Base-by-base conservation (phyloP, 2,329 filamentous ascomycete species). In the Penicillium occitanis region DNA sequence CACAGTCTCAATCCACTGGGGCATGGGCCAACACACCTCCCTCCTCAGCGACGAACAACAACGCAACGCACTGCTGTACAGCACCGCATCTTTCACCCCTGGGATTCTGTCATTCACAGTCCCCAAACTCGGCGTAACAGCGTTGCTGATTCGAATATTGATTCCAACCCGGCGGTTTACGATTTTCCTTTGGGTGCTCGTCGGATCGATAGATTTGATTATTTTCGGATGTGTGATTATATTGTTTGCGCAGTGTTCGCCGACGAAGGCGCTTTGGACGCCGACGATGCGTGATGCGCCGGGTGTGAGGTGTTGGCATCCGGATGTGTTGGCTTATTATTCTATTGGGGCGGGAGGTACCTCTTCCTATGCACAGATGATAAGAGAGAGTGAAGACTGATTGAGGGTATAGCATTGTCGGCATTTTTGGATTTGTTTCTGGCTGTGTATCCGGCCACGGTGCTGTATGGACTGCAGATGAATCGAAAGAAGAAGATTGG, bases 191-290 rank as follows among this genome's bases (percentile, higher is more conserved):
- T 76, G 74, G 74, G 25, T 50, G 0, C 64, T 83, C 28, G 74
- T 73, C 1, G 69, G 70, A 4, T 40, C 73, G 5, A 77, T 74
- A 25, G 68, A 76, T 10, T 40, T 75, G 10, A 72, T 75, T 2
- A 70, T 80, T 7, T 64, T 77, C 0, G 73, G 73, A 7, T 79
- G 75, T 50, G 74, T 83, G 19, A 67, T 81, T 17, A 73, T 83
- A 5, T 68, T 82, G 1, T 79, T 82, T 46, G 79, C 75, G 0
- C 80, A 79, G 66, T 84, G 83, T 70, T 71, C 71, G 1, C 82
- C 82, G 0, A 68, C 72, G 0, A 59, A 64, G 28, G 77, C 79
- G 0, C 72, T 79, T 25, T 84, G 82, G 82, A 67, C 64, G 6
- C 62, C 59, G 73, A 75, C 19, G 69, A 22, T 66, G 11, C 78